Conservation (phyloP, 2,329 filamentous ascomycete species). For the Aspergillus caelatus region DNA sequence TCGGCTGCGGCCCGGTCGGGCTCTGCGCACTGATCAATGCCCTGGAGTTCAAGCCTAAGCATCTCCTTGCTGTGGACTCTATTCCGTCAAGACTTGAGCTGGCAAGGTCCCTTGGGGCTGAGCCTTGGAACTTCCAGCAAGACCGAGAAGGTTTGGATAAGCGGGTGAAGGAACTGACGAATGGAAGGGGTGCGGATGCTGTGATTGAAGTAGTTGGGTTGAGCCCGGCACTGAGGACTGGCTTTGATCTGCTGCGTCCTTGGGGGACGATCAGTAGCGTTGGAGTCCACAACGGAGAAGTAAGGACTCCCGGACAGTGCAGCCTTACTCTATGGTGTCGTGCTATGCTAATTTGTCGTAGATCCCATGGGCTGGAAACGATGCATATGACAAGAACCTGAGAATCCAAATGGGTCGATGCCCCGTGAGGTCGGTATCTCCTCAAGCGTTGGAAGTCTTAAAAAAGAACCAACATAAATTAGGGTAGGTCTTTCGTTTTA, state of each 20-base stretch:
- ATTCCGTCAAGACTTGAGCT: constrained; percentile 74
- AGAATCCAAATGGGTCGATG: constrained; percentile 76
- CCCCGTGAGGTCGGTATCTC: constrained; percentile 71
- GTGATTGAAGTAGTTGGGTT: constrained; percentile 78
- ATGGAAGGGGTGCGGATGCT: constrained; percentile 81
- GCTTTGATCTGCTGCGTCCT: constrained; percentile 70
- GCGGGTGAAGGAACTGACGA: constrained; percentile 73
- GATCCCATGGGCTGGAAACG: constrained; percentile 68
- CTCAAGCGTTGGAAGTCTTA: constrained; percentile 65
- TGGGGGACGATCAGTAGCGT: constrained; percentile 76
- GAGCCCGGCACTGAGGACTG: constrained; percentile 69
- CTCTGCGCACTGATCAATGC: constrained; percentile 81
- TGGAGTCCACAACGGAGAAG: constrained; percentile 74
- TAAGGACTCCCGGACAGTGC: constrained; percentile 36
- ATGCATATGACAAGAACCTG: constrained; percentile 70
- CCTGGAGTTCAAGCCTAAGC: constrained; percentile 72
- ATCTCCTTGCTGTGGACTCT: constrained; percentile 78
- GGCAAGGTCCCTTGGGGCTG: constrained; percentile 74
- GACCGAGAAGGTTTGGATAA: constrained; percentile 67
- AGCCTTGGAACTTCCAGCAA: constrained; percentile 76
- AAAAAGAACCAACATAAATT: constrained; percentile 68
- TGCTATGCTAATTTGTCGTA: constrained; percentile 37
- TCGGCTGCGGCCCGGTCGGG: constrained; percentile 85
- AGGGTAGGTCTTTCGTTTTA: constrained; percentile 53
- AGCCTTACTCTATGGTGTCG: not conserved